Conservation (phyloP, 2,329 filamentous ascomycete species). For the Paecilomyces formosus region DNA sequence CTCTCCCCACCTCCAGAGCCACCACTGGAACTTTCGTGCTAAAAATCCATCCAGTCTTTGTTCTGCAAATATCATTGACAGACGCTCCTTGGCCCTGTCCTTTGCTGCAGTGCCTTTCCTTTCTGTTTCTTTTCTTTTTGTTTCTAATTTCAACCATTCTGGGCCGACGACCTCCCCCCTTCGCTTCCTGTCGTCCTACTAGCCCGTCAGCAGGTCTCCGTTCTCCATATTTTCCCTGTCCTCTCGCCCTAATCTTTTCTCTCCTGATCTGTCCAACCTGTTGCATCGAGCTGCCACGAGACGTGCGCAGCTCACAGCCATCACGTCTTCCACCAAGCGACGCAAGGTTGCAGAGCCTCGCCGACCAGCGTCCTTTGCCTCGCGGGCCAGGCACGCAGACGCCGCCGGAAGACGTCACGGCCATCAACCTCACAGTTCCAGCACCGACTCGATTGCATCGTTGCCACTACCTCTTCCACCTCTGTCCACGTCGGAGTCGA, state of each 20-base stretch:
- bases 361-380: slow-evolving; percentile 27
- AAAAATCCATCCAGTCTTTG: background rate
- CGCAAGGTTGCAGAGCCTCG: slow-evolving; percentile 39
- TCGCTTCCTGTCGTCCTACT: background rate
- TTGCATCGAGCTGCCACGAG: slow-evolving; percentile 35
- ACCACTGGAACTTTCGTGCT: background rate
- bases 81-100: background rate
- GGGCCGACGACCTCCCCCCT: background rate
- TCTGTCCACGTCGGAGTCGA: slow-evolving; percentile 14
- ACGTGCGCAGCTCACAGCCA: slow-evolving; percentile 41
- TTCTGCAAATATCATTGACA: background rate
- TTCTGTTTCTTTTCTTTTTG: too few relatives aligned
- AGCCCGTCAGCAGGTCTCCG: background rate
- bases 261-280: slow-evolving; percentile 1
- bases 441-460: background rate
- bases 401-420: slow-evolving; percentile 28
- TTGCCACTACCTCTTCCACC: slow-evolving; percentile 9
- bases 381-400: slow-evolving; percentile 12
- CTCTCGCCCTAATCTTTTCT: too few relatives aligned
- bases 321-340: slow-evolving; percentile 44
- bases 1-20: too few relatives aligned
- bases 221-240: background rate
- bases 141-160: background rate
- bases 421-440: slow-evolving; percentile 4
- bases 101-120: background rate